Percentiles rank a stretch among this genome's conserved stretches.
Evolutionary conservation across 106 monocot genomes (phyloP).

Genomic region (Chionographis japonica): DNA sequence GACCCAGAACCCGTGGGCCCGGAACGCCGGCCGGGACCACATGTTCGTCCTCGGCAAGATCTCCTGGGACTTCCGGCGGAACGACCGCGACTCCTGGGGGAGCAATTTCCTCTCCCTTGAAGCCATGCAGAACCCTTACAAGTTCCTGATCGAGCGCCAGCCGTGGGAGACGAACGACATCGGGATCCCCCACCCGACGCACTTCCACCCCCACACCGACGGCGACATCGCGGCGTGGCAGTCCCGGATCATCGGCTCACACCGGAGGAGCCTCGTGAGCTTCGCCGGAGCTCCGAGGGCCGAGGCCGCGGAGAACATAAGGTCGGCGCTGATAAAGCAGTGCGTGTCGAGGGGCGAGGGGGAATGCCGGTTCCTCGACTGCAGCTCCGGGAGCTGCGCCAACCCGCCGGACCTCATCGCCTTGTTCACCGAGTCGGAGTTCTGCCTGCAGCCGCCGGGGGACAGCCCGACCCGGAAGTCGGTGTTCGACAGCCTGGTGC

Average conservation of each 20-base stretch:
- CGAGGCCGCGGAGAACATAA: constrained; percentile 18
- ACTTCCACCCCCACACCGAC: constrained; percentile 45
- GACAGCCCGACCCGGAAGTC: constrained; percentile 62
- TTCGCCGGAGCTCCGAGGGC: constrained; percentile 38
- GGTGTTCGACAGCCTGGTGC: constrained; percentile 46
- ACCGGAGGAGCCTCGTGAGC: constrained; percentile 26
- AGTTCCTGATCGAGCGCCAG: constrained; percentile 53
- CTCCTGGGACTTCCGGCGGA: constrained; percentile 52
- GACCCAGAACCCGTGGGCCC: constrained; percentile 13
- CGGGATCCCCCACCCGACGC: constrained; percentile 54
- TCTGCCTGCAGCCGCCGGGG: constrained; percentile 56
- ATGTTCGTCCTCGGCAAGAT: constrained; percentile 58
- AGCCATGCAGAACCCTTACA: constrained; percentile 28
- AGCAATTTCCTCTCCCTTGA: constrained; percentile 31
- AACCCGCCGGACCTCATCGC: constrained; percentile 20
- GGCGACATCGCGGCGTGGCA: constrained; percentile 34
- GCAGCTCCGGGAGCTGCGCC: constrained; percentile 19
- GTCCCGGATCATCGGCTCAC: not conserved
- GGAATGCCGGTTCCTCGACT: constrained; percentile 34
- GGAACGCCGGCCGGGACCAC: constrained; percentile 33
- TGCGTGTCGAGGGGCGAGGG: constrained; percentile 7
- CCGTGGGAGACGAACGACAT: constrained; percentile 52
- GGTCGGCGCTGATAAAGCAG: constrained; percentile 27
- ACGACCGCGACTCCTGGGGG: constrained; percentile 24
- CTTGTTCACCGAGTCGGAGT: constrained; percentile 38